These are phyloP conservation scores for Clonostachys chloroleuca DNA, from an alignment of 2,329 filamentous ascomycete genomes.

Conservation along the genomic window DNA sequence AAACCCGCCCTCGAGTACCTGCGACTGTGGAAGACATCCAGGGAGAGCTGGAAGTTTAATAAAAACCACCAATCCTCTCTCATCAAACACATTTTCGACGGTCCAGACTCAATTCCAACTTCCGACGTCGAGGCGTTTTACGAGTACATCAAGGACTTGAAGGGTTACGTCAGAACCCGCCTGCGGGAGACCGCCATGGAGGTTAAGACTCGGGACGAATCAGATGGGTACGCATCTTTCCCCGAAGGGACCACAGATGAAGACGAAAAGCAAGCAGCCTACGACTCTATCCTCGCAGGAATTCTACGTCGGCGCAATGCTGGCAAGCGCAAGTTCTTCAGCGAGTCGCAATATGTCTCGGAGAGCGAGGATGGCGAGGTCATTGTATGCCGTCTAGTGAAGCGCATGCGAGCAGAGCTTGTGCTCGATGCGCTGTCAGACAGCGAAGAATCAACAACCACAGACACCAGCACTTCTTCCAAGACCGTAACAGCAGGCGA, in stretches of 20 bases:
- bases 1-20: conserved; percentile 73
- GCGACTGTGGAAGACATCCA: conserved; percentile 66
- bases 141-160: conserved; percentile 74
- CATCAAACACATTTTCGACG: conserved; percentile 75
- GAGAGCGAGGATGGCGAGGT: conserved; percentile 41
- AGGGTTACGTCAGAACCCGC: conserved; percentile 68
- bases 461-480: conserved; percentile 19
- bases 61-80: conserved; percentile 86
- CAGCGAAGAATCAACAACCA: conserved; percentile 28
- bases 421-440: conserved; percentile 52
- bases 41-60: conserved; percentile 87
- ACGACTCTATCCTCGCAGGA: conserved; percentile 49
- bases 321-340: conserved; percentile 44
- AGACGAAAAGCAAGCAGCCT: conserved; percentile 44
- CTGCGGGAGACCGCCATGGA: conserved; percentile 63
- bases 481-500: conserved; percentile 19
- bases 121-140: conserved; percentile 66
- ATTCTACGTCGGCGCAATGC: conserved; percentile 33
- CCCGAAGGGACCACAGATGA: conserved; percentile 41
- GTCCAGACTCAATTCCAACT: conserved; percentile 61
- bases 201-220: conserved; percentile 52
- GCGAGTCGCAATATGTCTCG: conserved; percentile 47
- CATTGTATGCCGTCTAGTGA: conserved; percentile 51
- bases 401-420: conserved; percentile 59
- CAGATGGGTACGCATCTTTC: conserved; percentile 41